A percentile compares a stretch with the other conserved stretches of the same genome.
These are phyloP conservation scores for Carex littledalei DNA, from an alignment of 176 grass and related monocot genomes.

Conservation along the genomic window DNA sequence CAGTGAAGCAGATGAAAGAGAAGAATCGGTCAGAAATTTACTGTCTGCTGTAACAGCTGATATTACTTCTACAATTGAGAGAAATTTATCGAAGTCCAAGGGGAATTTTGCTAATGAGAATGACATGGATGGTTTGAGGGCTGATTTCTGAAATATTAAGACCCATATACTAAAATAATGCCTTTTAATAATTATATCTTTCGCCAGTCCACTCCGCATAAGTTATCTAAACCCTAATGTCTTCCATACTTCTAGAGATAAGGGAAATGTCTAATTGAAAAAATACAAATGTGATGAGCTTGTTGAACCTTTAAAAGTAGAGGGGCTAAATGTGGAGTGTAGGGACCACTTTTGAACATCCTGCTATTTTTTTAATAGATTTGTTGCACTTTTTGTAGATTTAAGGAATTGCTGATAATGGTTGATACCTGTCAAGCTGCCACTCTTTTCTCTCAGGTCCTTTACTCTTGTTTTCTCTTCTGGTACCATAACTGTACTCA, in stretches of 20 bases:
- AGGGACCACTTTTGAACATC: background rate
- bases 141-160: background rate
- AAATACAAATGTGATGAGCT: background rate
- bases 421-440: constrained; percentile 99
- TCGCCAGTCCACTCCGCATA: background rate
- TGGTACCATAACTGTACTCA: background rate
- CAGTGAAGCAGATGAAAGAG: constrained; percentile 98
- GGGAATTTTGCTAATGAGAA: background rate
- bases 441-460: constrained; percentile 94
- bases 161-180: background rate
- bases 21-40: constrained; percentile 57
- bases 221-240: background rate
- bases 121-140: background rate
- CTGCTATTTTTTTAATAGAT: constrained; percentile 9
- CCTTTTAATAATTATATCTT: background rate
- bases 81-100: background rate
- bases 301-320: background rate
- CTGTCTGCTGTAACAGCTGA: background rate
- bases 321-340: background rate
- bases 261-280: background rate
- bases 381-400: constrained; percentile 41
- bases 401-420: constrained; percentile 98
- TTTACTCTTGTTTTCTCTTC: constrained; percentile 2
- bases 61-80: background rate
- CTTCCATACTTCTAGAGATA: background rate